phyloP scores from a whole-genome alignment of 371 early-diverging fungal genomes.

The Syncephalastrum racemosum region DNA sequence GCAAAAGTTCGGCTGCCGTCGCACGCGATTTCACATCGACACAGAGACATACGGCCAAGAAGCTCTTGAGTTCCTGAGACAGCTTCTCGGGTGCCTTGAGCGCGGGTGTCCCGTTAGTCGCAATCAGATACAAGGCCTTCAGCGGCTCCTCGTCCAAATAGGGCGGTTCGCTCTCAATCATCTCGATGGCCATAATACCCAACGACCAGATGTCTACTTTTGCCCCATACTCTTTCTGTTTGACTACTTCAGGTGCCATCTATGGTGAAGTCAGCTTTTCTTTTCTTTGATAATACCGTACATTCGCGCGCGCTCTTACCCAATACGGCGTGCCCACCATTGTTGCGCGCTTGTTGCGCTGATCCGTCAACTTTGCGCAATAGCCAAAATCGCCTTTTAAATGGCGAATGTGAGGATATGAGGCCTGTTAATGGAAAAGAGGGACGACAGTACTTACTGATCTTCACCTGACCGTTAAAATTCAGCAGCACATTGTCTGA shows the following conservation, averaged over 20 bases:
- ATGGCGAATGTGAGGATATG: not conserved
- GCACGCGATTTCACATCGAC: slow-evolving; percentile 90
- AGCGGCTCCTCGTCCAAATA: slow-evolving; percentile 94
- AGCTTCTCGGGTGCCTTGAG: slow-evolving; percentile 85
- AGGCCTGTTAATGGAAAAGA: too few relatives aligned
- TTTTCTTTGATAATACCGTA: not conserved
- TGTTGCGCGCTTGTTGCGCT: slow-evolving; percentile 86
- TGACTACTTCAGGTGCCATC: slow-evolving; percentile 93
- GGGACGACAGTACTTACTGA: too few relatives aligned
- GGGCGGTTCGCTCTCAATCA: slow-evolving; percentile 98
- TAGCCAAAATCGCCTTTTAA: slow-evolving; percentile 77
- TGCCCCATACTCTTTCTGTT: slow-evolving; percentile 86
- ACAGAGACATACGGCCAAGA: slow-evolving; percentile 85
- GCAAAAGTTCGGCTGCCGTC: slow-evolving; percentile 79
- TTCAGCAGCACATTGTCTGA: slow-evolving; percentile 91
- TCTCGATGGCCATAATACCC: slow-evolving; percentile 97
- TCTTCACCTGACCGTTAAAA: slow-evolving; percentile 87
- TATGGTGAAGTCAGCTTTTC: not conserved
- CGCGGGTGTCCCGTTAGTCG: slow-evolving; percentile 96
- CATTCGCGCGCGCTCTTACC: slow-evolving; percentile 34
- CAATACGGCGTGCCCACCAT: slow-evolving; percentile 96
- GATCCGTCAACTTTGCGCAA: slow-evolving; percentile 87
- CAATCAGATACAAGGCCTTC: slow-evolving; percentile 94
- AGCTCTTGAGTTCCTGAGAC: slow-evolving; percentile 82
- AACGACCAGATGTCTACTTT: slow-evolving; percentile 94